Conservation (phyloP, 306 rosid genomes). For the Ziziphus jujuba region DNA sequence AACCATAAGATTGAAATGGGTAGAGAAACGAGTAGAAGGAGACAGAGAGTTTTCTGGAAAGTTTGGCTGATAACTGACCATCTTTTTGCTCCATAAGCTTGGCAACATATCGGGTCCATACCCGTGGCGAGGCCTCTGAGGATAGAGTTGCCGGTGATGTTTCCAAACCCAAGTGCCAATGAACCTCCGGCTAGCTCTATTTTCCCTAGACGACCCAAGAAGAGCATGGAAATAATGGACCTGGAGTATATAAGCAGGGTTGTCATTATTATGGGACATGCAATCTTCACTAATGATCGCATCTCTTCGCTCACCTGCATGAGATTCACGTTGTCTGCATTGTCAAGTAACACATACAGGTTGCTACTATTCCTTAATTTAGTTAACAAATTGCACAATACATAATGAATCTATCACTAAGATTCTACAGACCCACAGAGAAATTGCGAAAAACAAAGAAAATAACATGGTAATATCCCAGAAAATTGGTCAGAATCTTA, state of each 20-base stretch:
- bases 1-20: constrained; percentile 79
- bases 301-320: constrained; percentile 73
- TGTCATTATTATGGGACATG: constrained; percentile 68
- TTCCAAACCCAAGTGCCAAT: constrained; percentile 76
- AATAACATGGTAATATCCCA: too few species aligned
- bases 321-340: constrained; percentile 21
- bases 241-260: constrained; percentile 64
- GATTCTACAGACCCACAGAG: too few species aligned
- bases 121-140: constrained; percentile 73
- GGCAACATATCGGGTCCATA: constrained; percentile 95
- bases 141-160: constrained; percentile 73
- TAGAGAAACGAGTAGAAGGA: constrained; percentile 65
- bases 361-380: too few species aligned
- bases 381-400: too few species aligned
- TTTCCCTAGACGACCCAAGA: constrained; percentile 78
- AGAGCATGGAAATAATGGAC: constrained; percentile 70
- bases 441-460: too few species aligned
- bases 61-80: constrained; percentile 70
- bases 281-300: constrained; percentile 47
- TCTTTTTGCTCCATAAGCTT: constrained; percentile 84
- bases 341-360: too few species aligned
- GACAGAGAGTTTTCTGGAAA: constrained; percentile 59
- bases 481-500: too few species aligned
- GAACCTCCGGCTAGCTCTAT: constrained; percentile 87
- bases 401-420: too few species aligned